A percentile compares a stretch with the other conserved stretches of the same genome.
These are phyloP conservation scores for Paramecium bursaria DNA, from an alignment of 73 alveolate genomes.

Conservation along the genomic window DNA sequence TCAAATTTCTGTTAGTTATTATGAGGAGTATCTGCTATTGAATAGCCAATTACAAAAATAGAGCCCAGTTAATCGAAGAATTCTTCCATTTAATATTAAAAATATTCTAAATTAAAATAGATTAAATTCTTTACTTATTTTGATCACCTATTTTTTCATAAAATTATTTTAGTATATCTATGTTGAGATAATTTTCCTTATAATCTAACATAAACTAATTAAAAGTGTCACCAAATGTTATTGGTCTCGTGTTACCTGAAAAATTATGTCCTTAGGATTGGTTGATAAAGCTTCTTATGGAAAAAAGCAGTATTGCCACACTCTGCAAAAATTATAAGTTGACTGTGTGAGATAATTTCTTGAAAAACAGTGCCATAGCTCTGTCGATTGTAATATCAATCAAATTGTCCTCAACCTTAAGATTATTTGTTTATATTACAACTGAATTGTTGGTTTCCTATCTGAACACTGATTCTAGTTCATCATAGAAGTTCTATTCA, in stretches of 20 bases:
- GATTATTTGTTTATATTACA: not conserved
- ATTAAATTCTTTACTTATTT: slow-evolving; percentile 29
- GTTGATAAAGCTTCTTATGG: not conserved
- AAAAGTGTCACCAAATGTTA: slow-evolving; percentile 33
- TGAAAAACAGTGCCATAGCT: not conserved
- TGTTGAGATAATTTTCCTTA: not conserved
- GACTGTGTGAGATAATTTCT: slow-evolving; percentile 31
- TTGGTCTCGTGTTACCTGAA: too few species aligned
- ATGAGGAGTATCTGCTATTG: too few species aligned
- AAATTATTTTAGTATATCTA: not conserved
- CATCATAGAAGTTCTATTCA: not conserved
- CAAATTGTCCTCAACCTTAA: not conserved
- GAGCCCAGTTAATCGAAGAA: too few species aligned
- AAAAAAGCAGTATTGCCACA: not conserved
- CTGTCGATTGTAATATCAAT: slow-evolving; percentile 22
- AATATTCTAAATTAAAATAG: too few species aligned
- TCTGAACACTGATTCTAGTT: not conserved
- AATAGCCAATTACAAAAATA: too few species aligned
- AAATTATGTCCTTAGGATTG: not conserved
- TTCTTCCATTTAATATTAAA: too few species aligned
- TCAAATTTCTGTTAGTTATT: too few species aligned
- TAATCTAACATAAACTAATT: slow-evolving; percentile 32
- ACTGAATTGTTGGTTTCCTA: too few species aligned
- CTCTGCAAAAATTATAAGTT: slow-evolving; percentile 5
- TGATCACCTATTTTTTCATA: slow-evolving; percentile 5